Evolutionary conservation across 495 filamentous ascomycete species (phyloP), one percentile per base, ranked within the genome.

Genomic region (Podospora fimiseda): DNA sequence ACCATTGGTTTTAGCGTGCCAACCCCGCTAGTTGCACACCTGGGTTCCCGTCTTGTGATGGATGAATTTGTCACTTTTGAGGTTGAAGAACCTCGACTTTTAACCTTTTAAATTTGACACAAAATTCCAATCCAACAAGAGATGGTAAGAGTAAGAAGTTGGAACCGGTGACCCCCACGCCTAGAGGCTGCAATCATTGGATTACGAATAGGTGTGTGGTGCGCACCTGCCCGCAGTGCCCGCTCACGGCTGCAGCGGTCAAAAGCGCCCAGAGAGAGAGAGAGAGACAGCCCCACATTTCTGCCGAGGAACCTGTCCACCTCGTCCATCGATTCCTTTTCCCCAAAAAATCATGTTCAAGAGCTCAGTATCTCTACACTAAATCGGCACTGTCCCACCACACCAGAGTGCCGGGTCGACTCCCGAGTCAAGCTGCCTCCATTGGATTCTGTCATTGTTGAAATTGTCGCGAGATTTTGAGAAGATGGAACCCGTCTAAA

Each of bases 11-110:
- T 23, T 22, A 33, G 23, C 23, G 44, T 33, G 11, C 27, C 27
- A 15, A 11, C 22, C 44, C 22, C 44, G 44, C 44, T 47, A 36
- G 44, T 24, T 47, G 44, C 44, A 47, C 44, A 47, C 44, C 44
- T 20, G 44, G 22, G n/a, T 22, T 8, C 16, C n/a, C 21, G n/a
- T n/a, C n/a, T n/a, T n/a, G n/a, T n/a, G n/a, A n/a, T n/a, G n/a
- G n/a, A n/a, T n/a, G n/a, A n/a, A n/a, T n/a, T 22, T 15, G 23
- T 47, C 23, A 15, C 20, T 20, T 23, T 9, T 1, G 23, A 11
- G 18, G 18, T 47, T 15, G 5, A 30, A 7, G 43, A 22, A 30
- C n/a, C 21, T 15, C 9, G 23, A 33, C 27, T 11, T 33, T 5
- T 33, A 33, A 41, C 16, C 14, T 5, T 14, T n/a, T n/a, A 41